Conservation (phyloP, 768 basidiomycete species). For the Leccinum variicolor region DNA sequence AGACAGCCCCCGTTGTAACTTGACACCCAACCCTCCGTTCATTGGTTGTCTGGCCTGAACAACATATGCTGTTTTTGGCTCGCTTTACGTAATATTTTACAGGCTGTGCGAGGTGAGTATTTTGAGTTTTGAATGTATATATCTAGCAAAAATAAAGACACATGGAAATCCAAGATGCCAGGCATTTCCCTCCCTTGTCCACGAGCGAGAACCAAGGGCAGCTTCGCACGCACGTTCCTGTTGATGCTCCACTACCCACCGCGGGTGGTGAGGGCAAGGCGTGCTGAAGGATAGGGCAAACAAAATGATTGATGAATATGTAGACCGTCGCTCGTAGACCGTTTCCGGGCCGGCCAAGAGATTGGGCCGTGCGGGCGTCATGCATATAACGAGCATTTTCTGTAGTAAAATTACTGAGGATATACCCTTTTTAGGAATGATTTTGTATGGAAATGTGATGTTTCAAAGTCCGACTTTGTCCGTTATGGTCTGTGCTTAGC, state of each 20-base stretch:
- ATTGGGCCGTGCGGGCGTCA: background rate
- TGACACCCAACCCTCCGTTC: background rate
- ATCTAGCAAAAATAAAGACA: background rate
- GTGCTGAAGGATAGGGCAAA: conserved; percentile 5
- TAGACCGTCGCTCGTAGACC: background rate
- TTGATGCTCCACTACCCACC: conserved; percentile 17
- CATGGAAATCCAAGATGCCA: conserved; percentile 8
- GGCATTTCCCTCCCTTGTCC: conserved; percentile 8
- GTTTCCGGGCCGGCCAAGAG: background rate
- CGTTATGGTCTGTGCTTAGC: conserved; percentile 38
- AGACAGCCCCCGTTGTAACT: background rate
- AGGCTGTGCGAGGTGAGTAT: background rate
- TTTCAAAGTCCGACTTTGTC: conserved; percentile 34
- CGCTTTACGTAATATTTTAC: background rate
- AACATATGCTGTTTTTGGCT: background rate
- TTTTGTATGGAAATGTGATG: conserved; percentile 17
- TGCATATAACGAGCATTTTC: conserved; percentile 13
- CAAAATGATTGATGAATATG: background rate
- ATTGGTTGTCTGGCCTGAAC: background rate
- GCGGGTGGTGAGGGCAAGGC: conserved; percentile 15
- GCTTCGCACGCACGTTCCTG: conserved; percentile 28
- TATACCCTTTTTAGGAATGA: conserved; percentile 12
- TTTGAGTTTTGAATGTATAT: background rate
- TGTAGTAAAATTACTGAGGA: conserved; percentile 14
- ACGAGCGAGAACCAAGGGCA: conserved; percentile 10